Percentiles rank a stretch among this genome's conserved stretches.
Conservation (phyloP, 2,329 filamentous ascomycete species). For the Fusarium poae region DNA sequence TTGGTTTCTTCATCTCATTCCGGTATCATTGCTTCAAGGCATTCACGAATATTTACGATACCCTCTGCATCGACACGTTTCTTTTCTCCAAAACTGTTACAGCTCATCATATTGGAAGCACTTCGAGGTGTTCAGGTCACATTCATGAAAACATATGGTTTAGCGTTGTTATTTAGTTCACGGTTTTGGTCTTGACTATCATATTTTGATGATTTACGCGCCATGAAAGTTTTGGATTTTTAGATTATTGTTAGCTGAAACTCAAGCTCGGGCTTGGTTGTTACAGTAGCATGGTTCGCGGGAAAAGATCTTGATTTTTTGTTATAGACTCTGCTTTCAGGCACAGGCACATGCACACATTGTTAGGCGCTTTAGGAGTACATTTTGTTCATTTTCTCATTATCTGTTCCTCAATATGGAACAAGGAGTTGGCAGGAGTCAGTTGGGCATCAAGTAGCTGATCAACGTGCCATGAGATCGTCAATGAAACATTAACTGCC, state of each 20-base stretch:
- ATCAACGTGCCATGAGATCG: neutral
- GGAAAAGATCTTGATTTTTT: conserved; percentile 14
- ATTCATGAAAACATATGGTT: conserved; percentile 19
- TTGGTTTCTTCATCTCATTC: conserved; percentile 1
- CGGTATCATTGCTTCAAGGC: conserved; percentile 34
- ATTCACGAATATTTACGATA: conserved; percentile 43
- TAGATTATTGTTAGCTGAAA: conserved; percentile 32
- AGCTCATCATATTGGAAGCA: conserved; percentile 18
- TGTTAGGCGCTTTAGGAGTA: conserved; percentile 18
- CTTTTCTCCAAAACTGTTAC: conserved; percentile 2
- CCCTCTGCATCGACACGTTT: conserved; percentile 13
- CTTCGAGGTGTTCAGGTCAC: conserved; percentile 41
- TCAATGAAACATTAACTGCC: conserved; percentile 1
- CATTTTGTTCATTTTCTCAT: conserved; percentile 8
- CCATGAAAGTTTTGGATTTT: conserved; percentile 21
- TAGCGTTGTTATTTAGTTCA: conserved; percentile 8
- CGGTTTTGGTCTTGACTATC: conserved; percentile 6
- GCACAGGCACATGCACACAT: conserved; percentile 19
- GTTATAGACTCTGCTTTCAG: conserved; percentile 29
- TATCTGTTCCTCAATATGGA: neutral
- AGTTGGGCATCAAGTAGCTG: conserved; percentile 2
- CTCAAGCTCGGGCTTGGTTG: conserved; percentile 20
- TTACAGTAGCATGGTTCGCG: conserved; percentile 27
- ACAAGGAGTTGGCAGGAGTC: neutral
- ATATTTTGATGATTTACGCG: conserved; percentile 35